These are phyloP conservation scores for Elymus sibiricus DNA, from an alignment of 176 grass and related monocot genomes.

Conservation along the genomic window DNA sequence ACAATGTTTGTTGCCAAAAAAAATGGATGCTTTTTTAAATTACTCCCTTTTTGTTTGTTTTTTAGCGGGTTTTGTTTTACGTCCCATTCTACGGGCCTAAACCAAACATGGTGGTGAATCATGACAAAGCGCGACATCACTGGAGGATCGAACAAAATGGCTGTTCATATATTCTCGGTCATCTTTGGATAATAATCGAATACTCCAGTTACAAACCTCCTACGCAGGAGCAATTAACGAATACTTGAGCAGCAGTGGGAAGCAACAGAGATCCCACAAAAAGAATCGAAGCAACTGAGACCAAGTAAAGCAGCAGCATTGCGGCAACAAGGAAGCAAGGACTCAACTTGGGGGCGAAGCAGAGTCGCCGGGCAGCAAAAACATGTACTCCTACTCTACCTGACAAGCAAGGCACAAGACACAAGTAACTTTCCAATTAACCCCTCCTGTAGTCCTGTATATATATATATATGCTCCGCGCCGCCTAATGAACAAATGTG, in stretches of 20 bases:
- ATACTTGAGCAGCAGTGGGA: constrained; percentile 2
- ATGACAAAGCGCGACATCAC: too few species aligned
- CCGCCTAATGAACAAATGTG: neutral
- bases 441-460: neutral
- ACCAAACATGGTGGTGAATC: too few species aligned
- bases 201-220: neutral
- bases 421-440: neutral
- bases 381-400: neutral
- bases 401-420: constrained; percentile 30
- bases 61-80: too few species aligned
- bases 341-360: constrained; percentile 27
- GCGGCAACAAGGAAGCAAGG: constrained; percentile 23
- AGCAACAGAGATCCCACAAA: constrained; percentile 3
- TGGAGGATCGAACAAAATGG: too few species aligned
- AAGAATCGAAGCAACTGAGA: neutral
- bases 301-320: constrained; percentile 35
- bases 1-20: too few species aligned
- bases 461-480: neutral
- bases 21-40: too few species aligned
- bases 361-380: neutral
- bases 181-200: neutral
- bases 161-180: neutral
- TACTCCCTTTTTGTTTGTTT: too few species aligned
- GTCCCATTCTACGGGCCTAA: too few species aligned
- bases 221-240: neutral